Conservation (phyloP, 495 filamentous ascomycete genomes). For the Schizothecium vesticola region DNA sequence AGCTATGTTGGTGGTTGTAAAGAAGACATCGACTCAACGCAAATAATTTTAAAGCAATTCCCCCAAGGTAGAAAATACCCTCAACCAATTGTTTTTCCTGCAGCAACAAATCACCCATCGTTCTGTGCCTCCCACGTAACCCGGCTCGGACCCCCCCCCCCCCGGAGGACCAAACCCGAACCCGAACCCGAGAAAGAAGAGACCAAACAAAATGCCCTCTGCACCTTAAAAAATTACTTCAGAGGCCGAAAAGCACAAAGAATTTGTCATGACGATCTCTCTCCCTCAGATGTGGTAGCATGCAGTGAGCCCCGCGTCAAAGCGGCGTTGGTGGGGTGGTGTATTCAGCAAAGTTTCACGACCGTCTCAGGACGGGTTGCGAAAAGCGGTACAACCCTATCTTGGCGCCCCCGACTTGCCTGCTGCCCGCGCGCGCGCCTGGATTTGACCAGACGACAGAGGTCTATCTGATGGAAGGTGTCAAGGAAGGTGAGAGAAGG, state of each 20-base stretch:
- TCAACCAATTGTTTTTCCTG: too few species aligned
- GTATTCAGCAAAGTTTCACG: conserved; percentile 10
- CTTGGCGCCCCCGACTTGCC: neutral
- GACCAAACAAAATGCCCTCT: neutral
- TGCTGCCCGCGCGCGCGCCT: too few species aligned
- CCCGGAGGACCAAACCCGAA: too few species aligned
- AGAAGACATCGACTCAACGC: too few species aligned
- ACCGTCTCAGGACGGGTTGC: neutral
- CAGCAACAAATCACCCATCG: too few species aligned
- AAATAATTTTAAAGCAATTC: too few species aligned
- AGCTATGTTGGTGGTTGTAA: neutral
- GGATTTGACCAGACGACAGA: neutral
- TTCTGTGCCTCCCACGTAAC: too few species aligned
- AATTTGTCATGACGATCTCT: neutral
- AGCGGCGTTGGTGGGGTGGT: conserved; percentile 8
- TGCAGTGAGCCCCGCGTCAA: conserved; percentile 5
- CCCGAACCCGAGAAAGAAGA: too few species aligned
- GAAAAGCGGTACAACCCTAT: neutral
- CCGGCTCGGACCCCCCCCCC: too few species aligned
- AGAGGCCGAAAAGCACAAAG: too few species aligned
- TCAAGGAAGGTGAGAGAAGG: conserved; percentile 6
- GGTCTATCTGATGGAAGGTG: neutral
- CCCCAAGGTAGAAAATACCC: too few species aligned
- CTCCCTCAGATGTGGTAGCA: neutral
- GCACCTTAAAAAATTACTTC: neutral